Base-by-base conservation (phyloP, 371 early-diverging fungal species). In the Quaeritorhiza haematococci region DNA sequence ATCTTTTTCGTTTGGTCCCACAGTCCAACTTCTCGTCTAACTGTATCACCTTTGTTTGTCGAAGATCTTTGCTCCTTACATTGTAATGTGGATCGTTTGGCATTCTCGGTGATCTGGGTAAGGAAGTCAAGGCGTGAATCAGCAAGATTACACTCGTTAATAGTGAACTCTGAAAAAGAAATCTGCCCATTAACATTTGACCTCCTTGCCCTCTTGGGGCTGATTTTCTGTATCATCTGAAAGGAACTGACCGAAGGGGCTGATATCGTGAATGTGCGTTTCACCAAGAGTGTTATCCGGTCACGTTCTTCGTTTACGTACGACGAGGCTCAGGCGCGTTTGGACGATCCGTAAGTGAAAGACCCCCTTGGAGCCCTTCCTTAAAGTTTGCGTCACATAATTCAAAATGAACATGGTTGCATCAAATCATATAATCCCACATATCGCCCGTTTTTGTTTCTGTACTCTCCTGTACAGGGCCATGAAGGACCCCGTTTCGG, bases 291-390 rank as follows among this genome's bases (percentile, higher is more conserved):
- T 67, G 82, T 99, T 30, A 98, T 99, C 48, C 82, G 86, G 1
- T 96, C 96, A 34, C 90, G 87, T 59, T 89, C 87, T 19, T 92
- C 97, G 5, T 85, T 99, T 13, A 97, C 96, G 0, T 99, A 99
- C 63, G 98, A 97, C 46, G 91, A 98, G 66, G 99, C 99, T 1
- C 94, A 98, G 66, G 79, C 74, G 32, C 83, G 96, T 28, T 86
- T 98, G 32, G 94, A 96, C 63, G 94, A 94, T 62, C 78, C 77
- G 73, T 71, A 74, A 54, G 74, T 72, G 35, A 32, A 45, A 1
- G 5, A 32, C 43, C n/a, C n/a, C 53, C 35, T 23, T 1, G n/a
- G n/a, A n/a, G n/a, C n/a, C n/a, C n/a, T n/a, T n/a, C n/a, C n/a
- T n/a, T n/a, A n/a, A n/a, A 32, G 41, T 32, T 23, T 15, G 8